Evolutionary conservation across 371 early-diverging fungal genomes (phyloP).

Genomic region (Mortierella sp.): DNA sequence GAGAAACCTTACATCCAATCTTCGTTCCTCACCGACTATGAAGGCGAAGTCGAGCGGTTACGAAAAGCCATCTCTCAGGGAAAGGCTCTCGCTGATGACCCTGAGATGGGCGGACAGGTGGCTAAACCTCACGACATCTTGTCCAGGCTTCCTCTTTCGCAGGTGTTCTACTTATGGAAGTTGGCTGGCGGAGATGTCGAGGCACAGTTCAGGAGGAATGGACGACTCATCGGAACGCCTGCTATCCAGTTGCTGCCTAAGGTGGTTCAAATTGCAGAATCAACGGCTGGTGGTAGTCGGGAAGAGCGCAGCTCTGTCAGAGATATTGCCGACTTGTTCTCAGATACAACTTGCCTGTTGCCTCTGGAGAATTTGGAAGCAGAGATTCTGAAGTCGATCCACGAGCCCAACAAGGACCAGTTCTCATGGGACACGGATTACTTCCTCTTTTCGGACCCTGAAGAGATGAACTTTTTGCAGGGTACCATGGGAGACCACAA

Average conservation of each 20-base stretch:
- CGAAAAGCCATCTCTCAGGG: constrained; percentile 27
- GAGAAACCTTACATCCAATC: constrained; percentile 44
- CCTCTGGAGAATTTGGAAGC: constrained; percentile 69
- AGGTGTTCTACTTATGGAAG: constrained; percentile 76
- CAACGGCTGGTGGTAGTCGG: constrained; percentile 14
- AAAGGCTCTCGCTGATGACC: background rate
- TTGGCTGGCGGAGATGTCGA: constrained; percentile 79
- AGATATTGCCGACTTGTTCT: constrained; percentile 66
- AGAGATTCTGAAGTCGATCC: constrained; percentile 62
- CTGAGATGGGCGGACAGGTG: constrained; percentile 15
- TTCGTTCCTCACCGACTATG: constrained; percentile 31
- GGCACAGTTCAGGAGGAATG: constrained; percentile 68
- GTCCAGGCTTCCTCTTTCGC: constrained; percentile 62
- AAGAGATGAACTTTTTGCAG: constrained; percentile 75
- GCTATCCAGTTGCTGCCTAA: constrained; percentile 73
- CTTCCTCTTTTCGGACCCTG: constrained; percentile 73
- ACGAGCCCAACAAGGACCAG: constrained; percentile 60
- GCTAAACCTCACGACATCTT: constrained; percentile 13
- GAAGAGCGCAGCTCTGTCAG: constrained; percentile 59
- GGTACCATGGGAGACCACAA: constrained; percentile 49
- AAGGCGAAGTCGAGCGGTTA: constrained; percentile 47
- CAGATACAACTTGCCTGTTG: constrained; percentile 65
- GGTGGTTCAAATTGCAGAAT: constrained; percentile 61
- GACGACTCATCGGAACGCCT: constrained; percentile 70
- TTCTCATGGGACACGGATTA: constrained; percentile 79